These are phyloP conservation scores for Venturia pyrina DNA, from an alignment of 2,329 filamentous ascomycete species.

Conservation along the genomic window DNA sequence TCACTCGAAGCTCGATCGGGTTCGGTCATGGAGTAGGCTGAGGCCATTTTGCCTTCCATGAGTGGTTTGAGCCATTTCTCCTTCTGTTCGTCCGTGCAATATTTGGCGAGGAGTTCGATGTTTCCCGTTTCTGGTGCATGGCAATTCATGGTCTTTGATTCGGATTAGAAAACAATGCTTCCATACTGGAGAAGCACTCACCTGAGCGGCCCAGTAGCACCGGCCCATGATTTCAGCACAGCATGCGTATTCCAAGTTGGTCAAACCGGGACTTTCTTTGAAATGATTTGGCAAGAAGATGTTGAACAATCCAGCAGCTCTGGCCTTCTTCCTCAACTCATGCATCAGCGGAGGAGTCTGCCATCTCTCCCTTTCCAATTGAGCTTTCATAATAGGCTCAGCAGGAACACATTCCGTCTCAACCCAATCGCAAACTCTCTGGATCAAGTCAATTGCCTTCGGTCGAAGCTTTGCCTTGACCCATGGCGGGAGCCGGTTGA, in stretches of 20 bases:
- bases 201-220: slow-evolving; percentile 36
- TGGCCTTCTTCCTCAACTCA: slow-evolving; percentile 33
- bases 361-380: slow-evolving; percentile 26
- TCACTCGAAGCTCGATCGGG: slow-evolving; percentile 41
- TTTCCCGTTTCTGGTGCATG: slow-evolving; percentile 42
- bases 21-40: slow-evolving; percentile 43
- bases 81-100: slow-evolving; percentile 41
- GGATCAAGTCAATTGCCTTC: slow-evolving; percentile 33
- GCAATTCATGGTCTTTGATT: slow-evolving; percentile 32
- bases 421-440: slow-evolving; percentile 33
- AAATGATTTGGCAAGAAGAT: slow-evolving; percentile 33
- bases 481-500: slow-evolving; percentile 31
- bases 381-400: slow-evolving; percentile 33
- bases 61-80: slow-evolving; percentile 40
- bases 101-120: slow-evolving; percentile 44
- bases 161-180: neutral
- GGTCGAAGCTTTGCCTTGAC: slow-evolving; percentile 42
- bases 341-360: slow-evolving; percentile 32
- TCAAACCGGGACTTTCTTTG: slow-evolving; percentile 33
- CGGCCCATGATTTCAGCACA: slow-evolving; percentile 38
- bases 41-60: slow-evolving; percentile 38
- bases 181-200: slow-evolving; percentile 13
- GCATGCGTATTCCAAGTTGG: slow-evolving; percentile 37
- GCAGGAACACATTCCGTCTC: slow-evolving; percentile 36
- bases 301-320: slow-evolving; percentile 30